Percentiles rank a stretch among this genome's conserved stretches.
These are phyloP conservation scores for Ricinus communis DNA, from an alignment of 345 rosid genomes.

Conservation along the genomic window DNA sequence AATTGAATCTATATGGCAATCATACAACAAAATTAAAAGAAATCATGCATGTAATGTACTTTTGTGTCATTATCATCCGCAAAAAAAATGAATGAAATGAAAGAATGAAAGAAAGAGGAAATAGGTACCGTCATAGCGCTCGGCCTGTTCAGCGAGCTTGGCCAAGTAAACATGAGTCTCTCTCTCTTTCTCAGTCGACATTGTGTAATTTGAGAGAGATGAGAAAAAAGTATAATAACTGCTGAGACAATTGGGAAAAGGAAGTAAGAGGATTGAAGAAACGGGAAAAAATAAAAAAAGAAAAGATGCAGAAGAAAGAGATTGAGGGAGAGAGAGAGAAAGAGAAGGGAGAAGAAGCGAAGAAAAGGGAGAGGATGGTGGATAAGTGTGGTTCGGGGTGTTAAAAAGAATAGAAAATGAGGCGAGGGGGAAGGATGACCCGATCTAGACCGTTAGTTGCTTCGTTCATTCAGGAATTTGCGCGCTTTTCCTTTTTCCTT, in stretches of 20 bases:
- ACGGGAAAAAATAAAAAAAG: not conserved
- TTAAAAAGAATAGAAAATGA: too few relatives aligned
- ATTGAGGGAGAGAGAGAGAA: not conserved
- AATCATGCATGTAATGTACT: too few relatives aligned
- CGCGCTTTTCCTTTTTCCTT: not conserved
- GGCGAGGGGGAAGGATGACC: too few relatives aligned
- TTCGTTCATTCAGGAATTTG: conserved; percentile 6
- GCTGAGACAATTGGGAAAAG: not conserved
- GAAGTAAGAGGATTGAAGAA: too few relatives aligned
- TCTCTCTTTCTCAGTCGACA: conserved; percentile 82
- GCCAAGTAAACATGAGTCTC: conserved; percentile 85
- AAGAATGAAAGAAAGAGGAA: not conserved
- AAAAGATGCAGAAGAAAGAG: not conserved
- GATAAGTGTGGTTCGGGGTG: not conserved
- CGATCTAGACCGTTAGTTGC: conserved; percentile 54
- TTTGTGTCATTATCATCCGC: too few relatives aligned
- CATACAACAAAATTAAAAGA: too few relatives aligned
- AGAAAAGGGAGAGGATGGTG: conserved; percentile 17
- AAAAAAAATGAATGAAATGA: too few relatives aligned
- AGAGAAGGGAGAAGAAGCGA: not conserved
- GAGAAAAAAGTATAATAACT: too few relatives aligned
- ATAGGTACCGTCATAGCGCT: conserved; percentile 73
- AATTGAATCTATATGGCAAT: too few relatives aligned
- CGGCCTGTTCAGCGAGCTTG: conserved; percentile 96
- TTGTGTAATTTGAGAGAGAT: too few relatives aligned